These are phyloP conservation scores for Schizochytrium sp. DNA, from an alignment of 108 stramenopile species.

Conservation along the genomic window DNA sequence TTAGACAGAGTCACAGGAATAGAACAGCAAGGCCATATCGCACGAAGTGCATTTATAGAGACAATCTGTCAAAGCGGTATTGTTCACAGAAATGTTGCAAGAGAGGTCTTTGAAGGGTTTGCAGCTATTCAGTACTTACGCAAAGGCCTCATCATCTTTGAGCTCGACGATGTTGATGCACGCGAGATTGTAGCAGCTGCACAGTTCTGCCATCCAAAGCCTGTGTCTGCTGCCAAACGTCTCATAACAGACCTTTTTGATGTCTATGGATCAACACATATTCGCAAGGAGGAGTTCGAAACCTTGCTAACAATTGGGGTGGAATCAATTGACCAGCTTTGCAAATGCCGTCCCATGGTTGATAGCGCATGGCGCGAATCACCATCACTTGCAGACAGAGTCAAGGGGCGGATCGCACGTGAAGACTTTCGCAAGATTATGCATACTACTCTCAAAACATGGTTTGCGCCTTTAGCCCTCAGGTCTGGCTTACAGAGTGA, in stretches of 20 bases:
- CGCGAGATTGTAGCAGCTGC: constrained; percentile 15
- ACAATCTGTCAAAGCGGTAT: background rate
- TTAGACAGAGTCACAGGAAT: no score
- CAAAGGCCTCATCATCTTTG: constrained; percentile 1
- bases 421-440: background rate
- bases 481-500: no score
- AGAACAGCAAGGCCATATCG: constrained; percentile 9
- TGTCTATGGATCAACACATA: background rate
- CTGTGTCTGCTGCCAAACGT: background rate
- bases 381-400: background rate
- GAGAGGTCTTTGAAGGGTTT: constrained; percentile 9
- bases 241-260: constrained; percentile 1
- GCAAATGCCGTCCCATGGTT: background rate
- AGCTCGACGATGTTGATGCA: constrained; percentile 21
- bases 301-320: background rate
- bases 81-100: background rate
- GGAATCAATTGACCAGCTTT: background rate
- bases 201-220: background rate
- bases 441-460: background rate
- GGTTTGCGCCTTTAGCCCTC: no score
- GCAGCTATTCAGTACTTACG: background rate
- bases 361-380: background rate
- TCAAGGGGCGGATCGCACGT: constrained; percentile 21
- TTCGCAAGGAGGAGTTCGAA: background rate
- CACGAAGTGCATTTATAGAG: background rate